Conservation (phyloP, 78 protist genomes). For the Dictyostelium brefeldianum region DNA sequence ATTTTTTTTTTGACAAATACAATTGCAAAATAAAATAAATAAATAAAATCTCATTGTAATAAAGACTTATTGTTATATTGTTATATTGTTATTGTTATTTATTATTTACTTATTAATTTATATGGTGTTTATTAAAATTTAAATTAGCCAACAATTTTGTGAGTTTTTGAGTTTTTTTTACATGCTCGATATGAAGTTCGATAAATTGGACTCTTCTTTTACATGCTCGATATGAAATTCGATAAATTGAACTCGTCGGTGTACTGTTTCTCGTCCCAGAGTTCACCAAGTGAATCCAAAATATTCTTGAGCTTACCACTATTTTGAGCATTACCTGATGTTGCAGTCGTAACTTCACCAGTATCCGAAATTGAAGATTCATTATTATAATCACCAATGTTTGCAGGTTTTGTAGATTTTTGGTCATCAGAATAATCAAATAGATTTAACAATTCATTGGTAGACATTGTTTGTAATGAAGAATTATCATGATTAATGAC, state of each 20-base stretch:
- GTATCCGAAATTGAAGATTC: constrained; percentile 16
- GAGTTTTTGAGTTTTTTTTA: no score
- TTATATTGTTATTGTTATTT: no score
- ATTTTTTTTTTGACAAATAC: no score
- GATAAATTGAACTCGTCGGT: constrained; percentile 70
- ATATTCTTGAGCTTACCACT: constrained; percentile 64
- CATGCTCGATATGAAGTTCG: constrained; percentile 58
- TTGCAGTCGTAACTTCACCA: constrained; percentile 15
- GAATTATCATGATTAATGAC: constrained; percentile 92
- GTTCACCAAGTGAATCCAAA: constrained; percentile 65
- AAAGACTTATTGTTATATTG: no score
- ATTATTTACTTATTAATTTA: neutral
- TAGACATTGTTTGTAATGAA: constrained; percentile 82
- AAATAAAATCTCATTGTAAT: neutral
- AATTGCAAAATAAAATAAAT: no score
- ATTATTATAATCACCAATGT: neutral
- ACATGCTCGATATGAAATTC: constrained; percentile 71
- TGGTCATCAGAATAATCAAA: constrained; percentile 61
- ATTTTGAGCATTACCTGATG: neutral
- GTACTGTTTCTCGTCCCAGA: constrained; percentile 83
- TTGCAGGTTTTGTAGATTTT: neutral
- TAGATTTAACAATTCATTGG: constrained; percentile 66
- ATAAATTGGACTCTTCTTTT: constrained; percentile 67
- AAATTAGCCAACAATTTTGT: neutral
- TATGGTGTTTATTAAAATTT: neutral